A percentile compares a stretch with the other conserved stretches of the same genome.
Evolutionary conservation across 2,329 filamentous ascomycete genomes (phyloP).

Genomic region (Cladosporium sp.): DNA sequence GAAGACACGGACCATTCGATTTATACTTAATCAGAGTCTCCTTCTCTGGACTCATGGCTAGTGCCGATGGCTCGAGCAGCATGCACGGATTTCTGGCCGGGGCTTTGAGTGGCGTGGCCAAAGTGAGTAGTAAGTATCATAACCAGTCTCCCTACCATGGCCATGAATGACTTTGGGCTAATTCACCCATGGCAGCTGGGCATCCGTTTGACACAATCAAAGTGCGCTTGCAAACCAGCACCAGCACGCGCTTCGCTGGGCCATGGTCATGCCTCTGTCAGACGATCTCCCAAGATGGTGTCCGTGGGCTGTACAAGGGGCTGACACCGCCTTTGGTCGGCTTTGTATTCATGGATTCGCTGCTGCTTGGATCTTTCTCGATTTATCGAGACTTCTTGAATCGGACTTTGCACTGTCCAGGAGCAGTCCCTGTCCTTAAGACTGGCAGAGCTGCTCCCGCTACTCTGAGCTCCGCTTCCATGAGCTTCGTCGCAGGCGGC

Average conservation of each 20-base stretch:
- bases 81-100: conserved; percentile 71
- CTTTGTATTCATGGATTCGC: conserved; percentile 97
- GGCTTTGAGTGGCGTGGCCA: conserved; percentile 88
- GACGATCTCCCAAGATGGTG: conserved; percentile 80
- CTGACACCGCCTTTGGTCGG: conserved; percentile 86
- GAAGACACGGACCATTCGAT: neutral
- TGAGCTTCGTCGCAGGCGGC: conserved; percentile 69
- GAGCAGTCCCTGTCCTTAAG: conserved; percentile 18
- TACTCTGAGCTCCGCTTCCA: conserved; percentile 73
- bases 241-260: conserved; percentile 71
- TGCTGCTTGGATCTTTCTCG: conserved; percentile 89
- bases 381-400: conserved; percentile 82
- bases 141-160: neutral
- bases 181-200: neutral
- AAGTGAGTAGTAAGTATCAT: conserved; percentile 52
- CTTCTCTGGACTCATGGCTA: neutral
- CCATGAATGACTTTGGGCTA: conserved; percentile 41
- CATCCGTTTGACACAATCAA: conserved; percentile 93
- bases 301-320: conserved; percentile 87
- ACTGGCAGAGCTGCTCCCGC: conserved; percentile 36
- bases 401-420: conserved; percentile 65
- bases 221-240: conserved; percentile 86
- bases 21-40: neutral
- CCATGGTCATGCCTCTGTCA: conserved; percentile 80
- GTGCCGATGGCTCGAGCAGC: neutral